phyloP scores from a whole-genome alignment of 1,284 basidiomycete genomes.

The Porodaedalea pini region DNA sequence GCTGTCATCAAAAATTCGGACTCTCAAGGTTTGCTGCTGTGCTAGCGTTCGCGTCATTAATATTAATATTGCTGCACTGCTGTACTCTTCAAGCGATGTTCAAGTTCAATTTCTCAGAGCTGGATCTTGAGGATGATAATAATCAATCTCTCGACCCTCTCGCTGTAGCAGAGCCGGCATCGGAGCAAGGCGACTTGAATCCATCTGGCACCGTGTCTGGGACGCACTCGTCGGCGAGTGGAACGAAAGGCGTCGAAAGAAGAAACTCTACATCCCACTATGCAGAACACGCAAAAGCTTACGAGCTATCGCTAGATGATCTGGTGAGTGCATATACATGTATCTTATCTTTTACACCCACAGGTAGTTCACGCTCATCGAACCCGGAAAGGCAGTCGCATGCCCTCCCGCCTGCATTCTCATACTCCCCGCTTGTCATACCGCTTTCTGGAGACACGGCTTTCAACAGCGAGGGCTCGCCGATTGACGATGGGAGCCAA shows the following conservation, averaged over 20 bases:
- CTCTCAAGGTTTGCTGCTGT: no score
- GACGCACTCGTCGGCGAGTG: not conserved
- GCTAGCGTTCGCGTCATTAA: not conserved
- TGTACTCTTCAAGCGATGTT: conserved; percentile 22
- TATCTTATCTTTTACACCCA: not conserved
- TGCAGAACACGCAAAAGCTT: conserved; percentile 15
- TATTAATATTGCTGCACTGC: no score
- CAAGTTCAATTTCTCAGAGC: conserved; percentile 25
- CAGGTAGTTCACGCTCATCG: not conserved
- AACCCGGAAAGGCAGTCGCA: conserved; percentile 20
- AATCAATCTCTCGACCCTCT: not conserved
- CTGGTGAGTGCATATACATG: conserved; percentile 9
- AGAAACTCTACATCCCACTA: not conserved
- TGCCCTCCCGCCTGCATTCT: conserved; percentile 21
- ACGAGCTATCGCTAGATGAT: conserved; percentile 13
- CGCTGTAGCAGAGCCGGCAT: not conserved
- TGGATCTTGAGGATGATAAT: conserved; percentile 14
- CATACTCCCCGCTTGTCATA: conserved; percentile 22
- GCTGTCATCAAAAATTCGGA: no score
- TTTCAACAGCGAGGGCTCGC: not conserved
- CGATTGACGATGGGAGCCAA: not conserved
- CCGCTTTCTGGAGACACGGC: conserved; percentile 1
- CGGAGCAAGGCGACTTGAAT: not conserved
- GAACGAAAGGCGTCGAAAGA: not conserved
- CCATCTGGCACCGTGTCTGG: not conserved